Evolutionary conservation across 306 rosid genomes (phyloP).

Genomic region (Castanopsis chinensis): DNA sequence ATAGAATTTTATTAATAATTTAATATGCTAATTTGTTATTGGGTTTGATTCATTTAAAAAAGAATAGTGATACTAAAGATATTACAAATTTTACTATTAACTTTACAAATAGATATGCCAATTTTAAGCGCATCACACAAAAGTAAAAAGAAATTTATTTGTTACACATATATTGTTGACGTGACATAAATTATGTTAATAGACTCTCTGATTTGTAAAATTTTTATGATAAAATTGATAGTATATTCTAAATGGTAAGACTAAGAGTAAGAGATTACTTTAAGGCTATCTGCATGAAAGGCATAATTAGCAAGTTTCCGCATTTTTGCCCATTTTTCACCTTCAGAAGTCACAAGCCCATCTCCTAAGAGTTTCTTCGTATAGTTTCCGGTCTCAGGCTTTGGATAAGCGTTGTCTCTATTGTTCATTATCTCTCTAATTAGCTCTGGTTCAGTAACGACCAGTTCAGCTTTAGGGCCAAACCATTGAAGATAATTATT

Average conservation of each 20-base stretch:
- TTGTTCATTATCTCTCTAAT: not conserved
- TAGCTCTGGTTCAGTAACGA: not conserved
- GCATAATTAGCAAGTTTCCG: slow-evolving; percentile 6
- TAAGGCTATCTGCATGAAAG: slow-evolving; percentile 19
- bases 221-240: too few species aligned
- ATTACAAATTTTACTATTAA: too few species aligned
- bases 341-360: slow-evolving; percentile 1
- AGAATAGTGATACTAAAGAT: too few species aligned
- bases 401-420: slow-evolving; percentile 5
- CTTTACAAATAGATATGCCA: too few species aligned
- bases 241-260: not conserved
- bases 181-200: too few species aligned
- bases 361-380: slow-evolving; percentile 16
- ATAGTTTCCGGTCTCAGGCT: not conserved
- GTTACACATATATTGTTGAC: too few species aligned
- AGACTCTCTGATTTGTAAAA: too few species aligned
- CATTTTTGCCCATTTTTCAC: slow-evolving; percentile 21
- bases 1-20: too few species aligned
- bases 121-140: too few species aligned
- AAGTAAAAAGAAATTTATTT: too few species aligned
- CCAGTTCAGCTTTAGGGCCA: slow-evolving; percentile 5
- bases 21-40: not conserved
- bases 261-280: not conserved
- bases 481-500: slow-evolving; percentile 4
- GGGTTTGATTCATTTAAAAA: too few species aligned